Percentiles rank a stretch among this genome's conserved stretches.
Conservation (phyloP, 164 flowering plant species). For the Nelumbo lutea region DNA sequence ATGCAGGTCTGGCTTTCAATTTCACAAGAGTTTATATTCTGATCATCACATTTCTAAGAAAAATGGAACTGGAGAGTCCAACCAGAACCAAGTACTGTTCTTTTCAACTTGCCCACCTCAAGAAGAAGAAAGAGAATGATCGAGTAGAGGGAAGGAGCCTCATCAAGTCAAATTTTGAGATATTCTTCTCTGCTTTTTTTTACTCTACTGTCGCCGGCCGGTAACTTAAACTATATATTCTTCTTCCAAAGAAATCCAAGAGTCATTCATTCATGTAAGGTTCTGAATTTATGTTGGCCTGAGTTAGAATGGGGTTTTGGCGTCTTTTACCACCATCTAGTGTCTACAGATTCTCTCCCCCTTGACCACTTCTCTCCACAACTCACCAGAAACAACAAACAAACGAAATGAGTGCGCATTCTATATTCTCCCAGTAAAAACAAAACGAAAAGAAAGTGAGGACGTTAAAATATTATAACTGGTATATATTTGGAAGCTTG, state of each 20-base stretch:
- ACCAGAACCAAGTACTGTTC: no score
- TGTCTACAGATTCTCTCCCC: no score
- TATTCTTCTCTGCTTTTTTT: not conserved
- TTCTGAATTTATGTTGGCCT: conserved; percentile 1
- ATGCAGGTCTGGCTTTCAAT: no score
- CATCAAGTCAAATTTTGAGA: not conserved
- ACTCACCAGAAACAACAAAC: conserved; percentile 1
- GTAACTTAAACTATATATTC: no score
- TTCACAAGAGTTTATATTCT: no score
- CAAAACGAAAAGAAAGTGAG: not conserved
- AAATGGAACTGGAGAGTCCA: no score
- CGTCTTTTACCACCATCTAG: conserved; percentile 12
- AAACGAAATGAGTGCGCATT: not conserved
- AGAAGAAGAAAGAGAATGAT: no score
- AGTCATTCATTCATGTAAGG: conserved; percentile 3
- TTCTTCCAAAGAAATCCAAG: conserved; percentile 9
- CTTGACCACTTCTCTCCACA: not conserved
- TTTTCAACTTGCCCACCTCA: no score
- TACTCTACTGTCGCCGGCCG: not conserved
- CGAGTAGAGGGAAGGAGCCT: no score
- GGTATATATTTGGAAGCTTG: not conserved
- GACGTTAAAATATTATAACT: conserved; percentile 6
- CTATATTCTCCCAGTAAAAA: no score
- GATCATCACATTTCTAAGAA: no score
- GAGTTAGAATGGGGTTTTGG: conserved; percentile 26